These are phyloP conservation scores for Kockovaella imperatae DNA, from an alignment of 768 basidiomycete genomes.

Conservation along the genomic window DNA sequence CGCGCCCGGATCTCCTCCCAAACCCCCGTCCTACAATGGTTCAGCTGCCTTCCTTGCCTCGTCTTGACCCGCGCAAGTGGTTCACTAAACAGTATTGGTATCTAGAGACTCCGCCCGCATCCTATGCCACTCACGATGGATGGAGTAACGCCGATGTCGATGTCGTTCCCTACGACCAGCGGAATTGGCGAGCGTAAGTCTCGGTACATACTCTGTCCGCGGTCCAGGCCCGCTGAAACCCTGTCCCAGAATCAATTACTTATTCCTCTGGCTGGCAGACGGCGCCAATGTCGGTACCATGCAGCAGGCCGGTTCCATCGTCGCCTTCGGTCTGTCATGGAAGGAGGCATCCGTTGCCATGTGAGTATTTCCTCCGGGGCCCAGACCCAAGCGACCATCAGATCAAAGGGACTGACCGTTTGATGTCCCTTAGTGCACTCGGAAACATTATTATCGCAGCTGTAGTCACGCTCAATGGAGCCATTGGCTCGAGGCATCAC, in stretches of 20 bases:
- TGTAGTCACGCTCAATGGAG: constrained; percentile 70
- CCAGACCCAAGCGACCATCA: neutral
- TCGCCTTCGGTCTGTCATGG: constrained; percentile 35
- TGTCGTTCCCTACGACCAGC: constrained; percentile 32
- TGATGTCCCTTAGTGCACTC: constrained; percentile 54
- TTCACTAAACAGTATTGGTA: constrained; percentile 30
- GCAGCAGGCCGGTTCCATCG: constrained; percentile 38
- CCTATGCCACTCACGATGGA: constrained; percentile 35
- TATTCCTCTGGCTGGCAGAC: constrained; percentile 38
- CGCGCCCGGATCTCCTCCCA: neutral
- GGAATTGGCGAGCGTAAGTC: constrained; percentile 37
- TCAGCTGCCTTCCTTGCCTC: neutral
- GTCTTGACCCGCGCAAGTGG: constrained; percentile 20
- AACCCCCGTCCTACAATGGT: neutral
- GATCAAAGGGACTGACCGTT: constrained; percentile 57
- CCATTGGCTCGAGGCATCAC: constrained; percentile 67
- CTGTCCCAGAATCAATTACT: constrained; percentile 25
- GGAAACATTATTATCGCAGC: constrained; percentile 65
- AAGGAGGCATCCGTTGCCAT: constrained; percentile 34
- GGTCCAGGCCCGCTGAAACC: neutral
- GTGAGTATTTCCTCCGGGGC: constrained; percentile 14
- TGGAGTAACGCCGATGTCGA: constrained; percentile 40
- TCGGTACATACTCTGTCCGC: neutral
- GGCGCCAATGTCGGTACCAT: constrained; percentile 41
- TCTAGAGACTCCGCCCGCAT: constrained; percentile 35